Evolutionary conservation across 73 alveolate species (phyloP).

Genomic region (Durusdinium trenchii): DNA sequence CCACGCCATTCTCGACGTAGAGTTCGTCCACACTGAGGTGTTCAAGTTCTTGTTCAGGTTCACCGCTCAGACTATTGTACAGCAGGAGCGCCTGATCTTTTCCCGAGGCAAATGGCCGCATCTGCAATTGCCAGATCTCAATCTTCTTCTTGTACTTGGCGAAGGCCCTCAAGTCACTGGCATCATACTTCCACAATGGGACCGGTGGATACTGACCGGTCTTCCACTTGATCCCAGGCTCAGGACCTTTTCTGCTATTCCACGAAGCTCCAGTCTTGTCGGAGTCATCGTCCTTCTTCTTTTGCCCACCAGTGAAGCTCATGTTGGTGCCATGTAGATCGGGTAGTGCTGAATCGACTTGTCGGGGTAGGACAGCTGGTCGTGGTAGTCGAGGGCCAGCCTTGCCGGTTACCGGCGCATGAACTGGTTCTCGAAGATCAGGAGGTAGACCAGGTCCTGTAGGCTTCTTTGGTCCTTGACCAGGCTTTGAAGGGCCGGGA

Average conservation of each 20-base stretch:
- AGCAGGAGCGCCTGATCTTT: neutral
- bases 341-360: neutral
- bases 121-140: constrained; percentile 1
- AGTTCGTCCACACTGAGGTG: neutral
- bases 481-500: too few relatives aligned
- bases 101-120: neutral
- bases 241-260: neutral
- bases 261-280: neutral
- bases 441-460: too few relatives aligned
- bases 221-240: neutral
- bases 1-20: neutral
- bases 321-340: too few relatives aligned
- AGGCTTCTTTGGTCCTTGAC: too few relatives aligned
- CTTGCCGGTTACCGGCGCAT: neutral
- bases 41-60: constrained; percentile 32
- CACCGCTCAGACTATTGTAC: neutral
- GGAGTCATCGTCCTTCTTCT: neutral
- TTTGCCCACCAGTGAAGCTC: neutral
- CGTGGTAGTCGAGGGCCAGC: neutral
- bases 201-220: neutral
- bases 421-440: too few relatives aligned
- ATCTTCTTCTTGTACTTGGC: neutral
- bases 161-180: neutral
- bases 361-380: neutral
- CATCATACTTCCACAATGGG: neutral